These are phyloP conservation scores for Malus domestica DNA, from an alignment of 306 rosid species.

Conservation along the genomic window ASM211411v1 NC_041805.1:31826501-31827000, in stretches of 20 bases:
- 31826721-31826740: slow-evolving; percentile 94
- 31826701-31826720: slow-evolving; percentile 17
- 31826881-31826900: neutral
- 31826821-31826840: slow-evolving; percentile 70
- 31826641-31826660: slow-evolving; percentile 73
- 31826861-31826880: neutral
- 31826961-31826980: neutral
- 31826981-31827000: neutral
- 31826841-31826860: neutral
- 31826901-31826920: neutral
- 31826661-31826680: neutral
- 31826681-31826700: neutral
- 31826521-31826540: slow-evolving; percentile 85
- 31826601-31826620: slow-evolving; percentile 94
- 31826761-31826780: slow-evolving; percentile 91
- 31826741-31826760: slow-evolving; percentile 90
- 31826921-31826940: neutral
- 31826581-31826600: slow-evolving; percentile 79
- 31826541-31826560: slow-evolving; percentile 79
- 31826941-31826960: neutral
- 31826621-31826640: slow-evolving; percentile 90
- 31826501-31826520: slow-evolving; percentile 86
- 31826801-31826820: slow-evolving; percentile 79
- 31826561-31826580: slow-evolving; percentile 83
- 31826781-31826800: slow-evolving; percentile 75